Conservation (phyloP, 2,329 filamentous ascomycete genomes). For the Lecanicillium sp. region DNA sequence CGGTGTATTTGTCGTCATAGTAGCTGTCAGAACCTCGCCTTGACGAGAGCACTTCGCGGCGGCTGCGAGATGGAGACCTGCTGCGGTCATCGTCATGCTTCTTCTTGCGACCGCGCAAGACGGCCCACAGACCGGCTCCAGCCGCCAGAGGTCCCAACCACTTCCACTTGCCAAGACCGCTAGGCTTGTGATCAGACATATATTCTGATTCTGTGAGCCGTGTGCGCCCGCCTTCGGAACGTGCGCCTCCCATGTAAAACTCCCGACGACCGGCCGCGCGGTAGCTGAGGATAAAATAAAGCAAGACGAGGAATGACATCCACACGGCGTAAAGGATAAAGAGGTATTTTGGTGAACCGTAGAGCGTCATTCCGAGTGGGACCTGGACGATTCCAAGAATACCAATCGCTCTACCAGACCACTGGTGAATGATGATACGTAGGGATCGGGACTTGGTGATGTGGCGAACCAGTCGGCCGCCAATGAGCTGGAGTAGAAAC, state of each 20-base stretch:
- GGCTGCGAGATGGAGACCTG: conserved; percentile 27
- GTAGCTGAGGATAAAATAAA: conserved; percentile 77
- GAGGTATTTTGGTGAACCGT: conserved; percentile 76
- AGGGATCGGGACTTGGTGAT: conserved; percentile 42
- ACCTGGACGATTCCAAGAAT: conserved; percentile 82
- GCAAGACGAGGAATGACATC: conserved; percentile 61
- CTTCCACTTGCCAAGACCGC: conserved; percentile 25
- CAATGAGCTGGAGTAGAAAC: conserved; percentile 62
- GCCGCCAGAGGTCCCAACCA: conserved; percentile 48
- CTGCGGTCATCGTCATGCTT: conserved; percentile 34
- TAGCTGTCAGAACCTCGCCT: conserved; percentile 50
- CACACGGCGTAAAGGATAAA: conserved; percentile 84
- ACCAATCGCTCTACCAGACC: conserved; percentile 71
- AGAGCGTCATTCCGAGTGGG: conserved; percentile 81
- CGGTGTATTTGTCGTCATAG: conserved; percentile 58
- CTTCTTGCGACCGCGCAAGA: conserved; percentile 34
- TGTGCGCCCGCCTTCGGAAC: conserved; percentile 40
- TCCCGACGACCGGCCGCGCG: conserved; percentile 48
- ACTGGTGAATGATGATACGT: conserved; percentile 69
- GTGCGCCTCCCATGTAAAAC: conserved; percentile 49
- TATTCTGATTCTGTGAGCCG: conserved; percentile 33
- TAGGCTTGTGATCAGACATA: conserved; percentile 23
- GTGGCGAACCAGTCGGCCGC: conserved; percentile 55
- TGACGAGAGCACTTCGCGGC: conserved; percentile 45
- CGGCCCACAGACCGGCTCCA: conserved; percentile 40